Evolutionary conservation across 2,329 filamentous ascomycete species (phyloP).

Genomic region (Cytospora paraplurivora): DNA sequence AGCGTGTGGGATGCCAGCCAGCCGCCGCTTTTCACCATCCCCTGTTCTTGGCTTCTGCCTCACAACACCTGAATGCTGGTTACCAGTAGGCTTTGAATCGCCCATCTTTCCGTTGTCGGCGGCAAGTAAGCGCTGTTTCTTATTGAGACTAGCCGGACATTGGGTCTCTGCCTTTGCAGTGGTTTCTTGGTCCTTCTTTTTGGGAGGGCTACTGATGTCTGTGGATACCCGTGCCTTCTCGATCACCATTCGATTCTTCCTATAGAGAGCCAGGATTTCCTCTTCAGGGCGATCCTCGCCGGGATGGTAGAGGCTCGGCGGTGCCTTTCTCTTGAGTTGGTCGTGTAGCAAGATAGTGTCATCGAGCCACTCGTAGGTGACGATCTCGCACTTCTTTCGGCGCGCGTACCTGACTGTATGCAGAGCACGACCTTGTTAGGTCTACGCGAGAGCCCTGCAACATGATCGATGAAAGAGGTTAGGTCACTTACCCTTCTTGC

Average conservation of each 20-base stretch:
- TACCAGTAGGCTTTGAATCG: not conserved
- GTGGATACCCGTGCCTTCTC: not conserved
- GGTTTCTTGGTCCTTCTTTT: not conserved
- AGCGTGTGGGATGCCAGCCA: not conserved
- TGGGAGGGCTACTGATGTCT: not conserved
- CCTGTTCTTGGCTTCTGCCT: not conserved
- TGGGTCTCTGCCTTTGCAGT: not conserved
- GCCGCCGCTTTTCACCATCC: not conserved
- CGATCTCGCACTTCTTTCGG: conserved; percentile 42
- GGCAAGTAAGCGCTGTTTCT: not conserved
- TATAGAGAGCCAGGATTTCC: conserved; percentile 3
- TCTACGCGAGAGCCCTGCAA: not conserved
- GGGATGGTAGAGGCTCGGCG: conserved; percentile 21
- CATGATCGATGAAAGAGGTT: too few relatives aligned
- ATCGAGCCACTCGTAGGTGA: conserved; percentile 57
- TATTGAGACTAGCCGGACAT: not conserved
- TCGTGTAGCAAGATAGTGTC: conserved; percentile 41
- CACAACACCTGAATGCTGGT: not conserved
- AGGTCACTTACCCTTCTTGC: conserved; percentile 39
- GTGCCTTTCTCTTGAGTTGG: conserved; percentile 1
- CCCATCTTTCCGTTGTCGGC: not conserved
- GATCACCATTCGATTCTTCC: not conserved
- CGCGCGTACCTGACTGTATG: conserved; percentile 42
- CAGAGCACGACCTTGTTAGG: not conserved
- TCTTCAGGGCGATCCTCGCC: conserved; percentile 12